These are phyloP conservation scores for Yamadazyma atlantica DNA, from an alignment of 1,139 yeast species.

Conservation along the genomic window DNA sequence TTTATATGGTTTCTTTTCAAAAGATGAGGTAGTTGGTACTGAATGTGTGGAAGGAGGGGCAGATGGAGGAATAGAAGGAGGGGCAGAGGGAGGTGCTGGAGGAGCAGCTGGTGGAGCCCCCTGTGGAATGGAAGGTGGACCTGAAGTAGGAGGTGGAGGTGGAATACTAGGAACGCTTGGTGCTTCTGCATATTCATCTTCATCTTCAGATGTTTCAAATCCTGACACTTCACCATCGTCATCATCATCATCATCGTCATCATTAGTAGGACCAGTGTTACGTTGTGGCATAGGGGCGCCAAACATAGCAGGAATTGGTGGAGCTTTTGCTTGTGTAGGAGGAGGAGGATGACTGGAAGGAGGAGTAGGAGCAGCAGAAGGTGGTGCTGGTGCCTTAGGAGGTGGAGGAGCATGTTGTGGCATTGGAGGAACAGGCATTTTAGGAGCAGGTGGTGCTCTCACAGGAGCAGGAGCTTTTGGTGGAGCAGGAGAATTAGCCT, in stretches of 20 bases:
- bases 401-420: constrained; percentile 12
- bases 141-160: constrained; percentile 10
- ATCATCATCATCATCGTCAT: constrained; percentile 5
- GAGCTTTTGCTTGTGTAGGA: constrained; percentile 15
- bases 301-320: constrained; percentile 14
- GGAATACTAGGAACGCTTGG: constrained; percentile 4
- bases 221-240: constrained; percentile 5
- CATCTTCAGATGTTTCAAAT: no score
- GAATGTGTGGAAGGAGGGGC: constrained; percentile 9
- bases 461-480: no score
- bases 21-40: constrained; percentile 11
- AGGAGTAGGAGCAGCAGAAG: constrained; percentile 16
- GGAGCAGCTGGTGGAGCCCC: constrained; percentile 2
- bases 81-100: constrained; percentile 7
- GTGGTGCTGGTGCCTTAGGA: constrained; percentile 13
- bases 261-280: background rate
- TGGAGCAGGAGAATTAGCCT: constrained; percentile 15
- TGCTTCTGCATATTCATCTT: constrained; percentile 6
- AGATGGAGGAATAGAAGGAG: constrained; percentile 6
- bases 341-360: constrained; percentile 12
- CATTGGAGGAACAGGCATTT: constrained; percentile 14
- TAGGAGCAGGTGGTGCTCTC: constrained; percentile 13
- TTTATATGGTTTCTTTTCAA: constrained; percentile 17
- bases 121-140: constrained; percentile 6
- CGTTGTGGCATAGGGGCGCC: constrained; percentile 13